Conservation (phyloP, 176 grass and related monocot species). For the Cocos nucifera region DNA sequence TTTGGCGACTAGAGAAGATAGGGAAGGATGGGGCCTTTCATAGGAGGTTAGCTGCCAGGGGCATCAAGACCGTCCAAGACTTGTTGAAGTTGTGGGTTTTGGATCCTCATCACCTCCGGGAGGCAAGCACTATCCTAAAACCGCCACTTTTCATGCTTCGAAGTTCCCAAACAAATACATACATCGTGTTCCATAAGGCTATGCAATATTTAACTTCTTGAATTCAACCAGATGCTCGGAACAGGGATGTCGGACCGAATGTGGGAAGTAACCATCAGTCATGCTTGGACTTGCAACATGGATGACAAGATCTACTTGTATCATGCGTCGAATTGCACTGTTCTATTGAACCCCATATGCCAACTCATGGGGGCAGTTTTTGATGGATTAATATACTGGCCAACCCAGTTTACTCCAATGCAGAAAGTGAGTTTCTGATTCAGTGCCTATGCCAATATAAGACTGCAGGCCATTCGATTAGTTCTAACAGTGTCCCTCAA, state of each 20-base stretch:
- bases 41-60: slow-evolving; percentile 17
- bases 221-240: slow-evolving; percentile 46
- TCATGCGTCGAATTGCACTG: neutral
- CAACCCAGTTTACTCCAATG: slow-evolving; percentile 15
- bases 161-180: too few relatives aligned
- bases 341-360: slow-evolving; percentile 50
- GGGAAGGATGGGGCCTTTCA: slow-evolving; percentile 78
- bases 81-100: slow-evolving; percentile 42
- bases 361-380: slow-evolving; percentile 19
- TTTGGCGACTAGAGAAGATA: slow-evolving; percentile 82
- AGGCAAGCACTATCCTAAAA: too few relatives aligned
- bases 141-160: too few relatives aligned
- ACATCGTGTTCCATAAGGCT: too few relatives aligned
- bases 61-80: slow-evolving; percentile 40
- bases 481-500: slow-evolving; percentile 5
- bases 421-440: slow-evolving; percentile 19
- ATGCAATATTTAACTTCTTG: too few relatives aligned
- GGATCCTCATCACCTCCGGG: slow-evolving; percentile 30
- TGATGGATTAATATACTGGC: neutral
- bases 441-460: neutral
- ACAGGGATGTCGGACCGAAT: slow-evolving; percentile 64
- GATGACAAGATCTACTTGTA: slow-evolving; percentile 43
- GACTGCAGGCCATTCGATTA: neutral
- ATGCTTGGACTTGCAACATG: slow-evolving; percentile 40
- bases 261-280: slow-evolving; percentile 55